Evolutionary conservation across 805 yeast species (phyloP), one percentile per base, ranked within the genome.

Genomic region (Hanseniaspora hatyaiensis): DNA sequence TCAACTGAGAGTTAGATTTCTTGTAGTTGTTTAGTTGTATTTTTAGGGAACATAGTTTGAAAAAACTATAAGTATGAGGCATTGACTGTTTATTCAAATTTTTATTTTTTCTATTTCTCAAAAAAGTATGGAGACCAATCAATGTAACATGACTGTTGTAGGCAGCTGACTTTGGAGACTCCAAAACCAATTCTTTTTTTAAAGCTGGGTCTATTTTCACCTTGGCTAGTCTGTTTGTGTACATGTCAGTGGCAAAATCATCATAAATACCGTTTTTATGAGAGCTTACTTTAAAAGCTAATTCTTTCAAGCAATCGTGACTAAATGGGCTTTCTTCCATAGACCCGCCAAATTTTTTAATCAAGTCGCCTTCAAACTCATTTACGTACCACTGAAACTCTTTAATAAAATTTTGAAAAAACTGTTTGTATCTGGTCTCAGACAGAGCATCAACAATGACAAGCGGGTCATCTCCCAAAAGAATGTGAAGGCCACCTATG

Each of bases 311-410:
- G 4, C 22, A 28, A 3, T 34, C 12, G 20, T 8, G 34, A 4
- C 34, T 43, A n/a, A 43, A 43, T 15, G 47, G 41, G 16, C 47
- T 36, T 9, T 13, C 18, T 12, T 43, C 47, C 12, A 43, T 29
- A 4, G 15, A 8, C 2, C 26, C 30, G 2, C 48, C 48, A 30
- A 34, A 36, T 3, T 20, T n/a, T 2, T 22, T 19, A 6, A 44
- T 30, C 5, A 45, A 13, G 23, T 45, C 38, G 4, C 37, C 37
- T 12, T 22, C 26, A 8, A 37, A 28, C 13, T 11, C 26, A 1
- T 8, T 34, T 8, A 45, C 28, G 31, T 26, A 45, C 41, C 41
- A 45, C 30, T 45, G 49, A 11, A 37, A 45, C 15, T 45, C 49
- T 5, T 24, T 16, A 4, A 45, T 30, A 15, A 34, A 45, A 6